These are phyloP conservation scores for Cyberlindnera subsufficiens DNA, from an alignment of 805 yeast species.

Conservation along the genomic window DNA sequence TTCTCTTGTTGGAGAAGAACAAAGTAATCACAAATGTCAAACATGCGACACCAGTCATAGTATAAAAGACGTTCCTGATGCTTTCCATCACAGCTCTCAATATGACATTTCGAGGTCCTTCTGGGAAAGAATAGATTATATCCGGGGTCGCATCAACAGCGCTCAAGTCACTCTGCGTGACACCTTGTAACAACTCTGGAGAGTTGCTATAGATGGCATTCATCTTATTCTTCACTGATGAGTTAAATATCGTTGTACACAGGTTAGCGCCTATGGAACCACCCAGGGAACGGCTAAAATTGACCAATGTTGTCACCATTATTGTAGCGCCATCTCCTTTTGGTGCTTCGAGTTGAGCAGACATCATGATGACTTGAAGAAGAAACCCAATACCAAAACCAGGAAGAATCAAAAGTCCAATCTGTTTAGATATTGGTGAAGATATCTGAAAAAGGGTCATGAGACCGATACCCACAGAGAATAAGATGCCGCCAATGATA, in stretches of 20 bases:
- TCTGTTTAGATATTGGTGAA: neutral
- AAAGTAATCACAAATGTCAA: slow-evolving; percentile 26
- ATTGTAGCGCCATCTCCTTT: slow-evolving; percentile 44
- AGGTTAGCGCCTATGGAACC: slow-evolving; percentile 39
- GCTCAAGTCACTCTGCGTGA: neutral
- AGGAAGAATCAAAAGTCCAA: too few species aligned
- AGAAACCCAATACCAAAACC: too few species aligned
- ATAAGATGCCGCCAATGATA: slow-evolving; percentile 23
- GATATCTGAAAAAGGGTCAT: slow-evolving; percentile 20
- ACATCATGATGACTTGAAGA: too few species aligned
- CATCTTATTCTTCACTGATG: slow-evolving; percentile 12
- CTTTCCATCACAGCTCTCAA: slow-evolving; percentile 27
- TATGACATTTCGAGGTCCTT: slow-evolving; percentile 8
- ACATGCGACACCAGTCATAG: slow-evolving; percentile 32
- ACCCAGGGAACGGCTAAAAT: slow-evolving; percentile 39
- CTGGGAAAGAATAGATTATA: neutral
- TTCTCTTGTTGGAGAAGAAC: slow-evolving; percentile 34
- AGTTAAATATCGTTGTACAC: slow-evolving; percentile 35
- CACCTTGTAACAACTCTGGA: neutral
- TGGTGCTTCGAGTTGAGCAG: slow-evolving; percentile 44
- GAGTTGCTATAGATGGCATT: neutral
- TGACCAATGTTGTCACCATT: slow-evolving; percentile 39
- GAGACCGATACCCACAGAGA: slow-evolving; percentile 31
- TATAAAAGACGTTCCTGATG: slow-evolving; percentile 35
- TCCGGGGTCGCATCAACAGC: slow-evolving; percentile 1